These are phyloP conservation scores for Aspergillus avenaceus DNA, from an alignment of 495 filamentous ascomycete genomes.

Conservation along the genomic window DNA sequence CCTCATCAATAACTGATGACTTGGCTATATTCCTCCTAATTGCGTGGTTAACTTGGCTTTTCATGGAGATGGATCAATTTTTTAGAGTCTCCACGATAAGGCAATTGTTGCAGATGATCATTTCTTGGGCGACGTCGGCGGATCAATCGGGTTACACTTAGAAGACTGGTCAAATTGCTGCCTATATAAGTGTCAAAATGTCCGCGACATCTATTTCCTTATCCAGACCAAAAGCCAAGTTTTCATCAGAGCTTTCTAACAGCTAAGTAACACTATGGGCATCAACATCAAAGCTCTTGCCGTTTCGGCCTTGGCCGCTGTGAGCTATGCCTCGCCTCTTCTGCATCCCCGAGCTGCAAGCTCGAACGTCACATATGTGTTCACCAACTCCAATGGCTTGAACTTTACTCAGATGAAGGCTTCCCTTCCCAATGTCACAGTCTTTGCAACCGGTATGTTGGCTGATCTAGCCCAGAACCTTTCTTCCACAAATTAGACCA, in stretches of 20 bases:
- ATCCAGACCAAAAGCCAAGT: background rate
- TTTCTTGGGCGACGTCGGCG: background rate
- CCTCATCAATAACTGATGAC: background rate
- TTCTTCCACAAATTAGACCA: background rate
- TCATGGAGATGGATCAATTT: background rate
- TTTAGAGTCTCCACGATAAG: background rate
- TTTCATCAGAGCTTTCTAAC: background rate
- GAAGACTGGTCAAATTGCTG: background rate
- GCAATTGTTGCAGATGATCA: background rate
- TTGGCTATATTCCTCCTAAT: background rate
- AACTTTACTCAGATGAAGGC: slow-evolving; percentile 39
- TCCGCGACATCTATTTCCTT: background rate
- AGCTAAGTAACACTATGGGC: slow-evolving; percentile 8
- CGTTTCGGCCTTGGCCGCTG: slow-evolving; percentile 19
- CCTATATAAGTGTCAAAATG: background rate
- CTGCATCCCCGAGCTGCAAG: slow-evolving; percentile 15
- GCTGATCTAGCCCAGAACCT: background rate
- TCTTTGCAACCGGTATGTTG: slow-evolving; percentile 41
- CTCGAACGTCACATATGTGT: slow-evolving; percentile 18
- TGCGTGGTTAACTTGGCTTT: background rate
- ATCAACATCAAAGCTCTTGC: slow-evolving; percentile 16
- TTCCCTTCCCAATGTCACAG: slow-evolving; percentile 45
- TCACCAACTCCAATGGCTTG: slow-evolving; percentile 30
- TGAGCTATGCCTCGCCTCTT: slow-evolving; percentile 25
- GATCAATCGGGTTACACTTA: background rate